Percentiles rank a stretch among this genome's conserved stretches.
Evolutionary conservation across 805 yeast species (phyloP).

Genomic region (Candida tibetensis): DNA sequence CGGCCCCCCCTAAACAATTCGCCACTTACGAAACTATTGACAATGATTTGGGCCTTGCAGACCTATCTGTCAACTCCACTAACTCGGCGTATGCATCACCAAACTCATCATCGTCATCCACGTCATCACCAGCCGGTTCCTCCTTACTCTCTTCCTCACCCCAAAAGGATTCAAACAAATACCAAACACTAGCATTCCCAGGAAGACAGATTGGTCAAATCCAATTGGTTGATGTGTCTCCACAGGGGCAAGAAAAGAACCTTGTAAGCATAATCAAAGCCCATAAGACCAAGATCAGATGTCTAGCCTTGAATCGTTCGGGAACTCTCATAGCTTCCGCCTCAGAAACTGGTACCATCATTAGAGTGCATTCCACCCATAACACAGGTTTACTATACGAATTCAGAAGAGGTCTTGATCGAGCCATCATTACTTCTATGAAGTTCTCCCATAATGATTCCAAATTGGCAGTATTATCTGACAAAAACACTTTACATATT

Average conservation of each 20-base stretch:
- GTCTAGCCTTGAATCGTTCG: constrained; percentile 58
- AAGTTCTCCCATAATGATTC: constrained; percentile 75
- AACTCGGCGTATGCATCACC: not conserved
- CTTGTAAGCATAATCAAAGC: constrained; percentile 71
- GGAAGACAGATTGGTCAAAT: constrained; percentile 74
- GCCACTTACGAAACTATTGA: constrained; percentile 62
- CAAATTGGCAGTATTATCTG: constrained; percentile 80
- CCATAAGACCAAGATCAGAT: constrained; percentile 64
- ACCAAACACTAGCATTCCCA: constrained; percentile 70
- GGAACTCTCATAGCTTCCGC: constrained; percentile 79
- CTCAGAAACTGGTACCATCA: constrained; percentile 76
- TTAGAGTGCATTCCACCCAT: constrained; percentile 67
- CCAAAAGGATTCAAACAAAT: constrained; percentile 20
- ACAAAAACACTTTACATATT: constrained; percentile 85
- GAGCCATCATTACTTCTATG: constrained; percentile 79
- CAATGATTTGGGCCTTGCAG: constrained; percentile 64
- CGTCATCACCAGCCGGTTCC: constrained; percentile 7
- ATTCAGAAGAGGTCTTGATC: constrained; percentile 86
- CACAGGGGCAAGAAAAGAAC: constrained; percentile 60
- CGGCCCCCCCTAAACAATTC: constrained; percentile 70
- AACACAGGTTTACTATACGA: constrained; percentile 73
- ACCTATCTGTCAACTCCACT: constrained; percentile 38
- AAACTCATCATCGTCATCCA: constrained; percentile 2
- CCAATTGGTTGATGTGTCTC: constrained; percentile 72
- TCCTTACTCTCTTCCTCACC: constrained; percentile 3